Evolutionary conservation across 2,329 filamentous ascomycete genomes (phyloP).

Genomic region (Myriosclerotinia curreyana): DNA sequence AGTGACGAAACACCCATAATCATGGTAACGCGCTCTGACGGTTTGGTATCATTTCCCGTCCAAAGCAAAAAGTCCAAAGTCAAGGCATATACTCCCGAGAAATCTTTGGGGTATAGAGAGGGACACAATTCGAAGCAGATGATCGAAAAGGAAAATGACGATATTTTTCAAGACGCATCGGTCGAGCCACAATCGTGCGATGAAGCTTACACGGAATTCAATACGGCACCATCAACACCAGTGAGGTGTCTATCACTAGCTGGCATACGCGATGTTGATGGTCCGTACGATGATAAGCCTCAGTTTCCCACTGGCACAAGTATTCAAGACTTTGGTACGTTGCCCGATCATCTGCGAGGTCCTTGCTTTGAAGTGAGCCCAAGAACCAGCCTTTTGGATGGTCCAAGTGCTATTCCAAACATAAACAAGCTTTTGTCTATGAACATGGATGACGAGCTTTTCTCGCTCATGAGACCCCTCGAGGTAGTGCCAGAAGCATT

Average conservation of each 20-base stretch:
- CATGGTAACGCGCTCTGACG: not conserved
- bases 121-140: not conserved
- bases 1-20: not conserved
- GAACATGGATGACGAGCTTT: constrained; percentile 9
- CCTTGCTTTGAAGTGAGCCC: constrained; percentile 20
- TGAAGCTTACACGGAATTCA: constrained; percentile 3
- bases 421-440: constrained; percentile 8
- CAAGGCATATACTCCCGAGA: constrained; percentile 3
- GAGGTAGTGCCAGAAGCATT: constrained; percentile 1
- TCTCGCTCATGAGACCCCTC: not conserved
- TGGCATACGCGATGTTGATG: constrained; percentile 13
- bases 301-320: constrained; percentile 6
- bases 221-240: constrained; percentile 17
- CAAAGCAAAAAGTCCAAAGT: not conserved
- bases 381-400: constrained; percentile 11
- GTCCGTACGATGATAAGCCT: constrained; percentile 12
- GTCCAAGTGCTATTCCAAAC: not conserved
- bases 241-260: not conserved
- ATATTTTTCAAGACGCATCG: not conserved
- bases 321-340: constrained; percentile 15
- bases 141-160: not conserved
- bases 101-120: not conserved
- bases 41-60: not conserved
- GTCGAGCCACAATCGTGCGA: not conserved
- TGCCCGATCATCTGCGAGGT: constrained; percentile 14